Percentiles rank a stretch among this genome's conserved stretches.
phyloP scores from a whole-genome alignment of 495 filamentous ascomycete genomes.

The Hypoxylon lenormandii region DNA sequence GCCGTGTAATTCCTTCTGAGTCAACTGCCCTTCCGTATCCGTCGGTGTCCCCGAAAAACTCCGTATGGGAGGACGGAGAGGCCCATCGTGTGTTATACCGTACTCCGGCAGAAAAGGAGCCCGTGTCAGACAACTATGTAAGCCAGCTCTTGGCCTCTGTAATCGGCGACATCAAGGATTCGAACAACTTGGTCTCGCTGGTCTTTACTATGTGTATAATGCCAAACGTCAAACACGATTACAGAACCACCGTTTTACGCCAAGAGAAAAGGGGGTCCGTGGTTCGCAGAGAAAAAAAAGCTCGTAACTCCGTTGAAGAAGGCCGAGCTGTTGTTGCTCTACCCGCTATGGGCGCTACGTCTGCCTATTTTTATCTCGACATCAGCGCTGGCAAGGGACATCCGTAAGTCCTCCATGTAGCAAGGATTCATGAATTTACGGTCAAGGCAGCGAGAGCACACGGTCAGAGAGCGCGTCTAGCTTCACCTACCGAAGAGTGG shows the following conservation, averaged over 20 bases:
- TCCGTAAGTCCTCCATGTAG: background rate
- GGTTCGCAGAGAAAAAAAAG: background rate
- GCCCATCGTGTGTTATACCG: slow-evolving; percentile 20
- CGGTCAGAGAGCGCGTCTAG: slow-evolving; percentile 9
- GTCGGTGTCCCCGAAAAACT: slow-evolving; percentile 29
- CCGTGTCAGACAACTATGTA: slow-evolving; percentile 28
- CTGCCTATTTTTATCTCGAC: background rate
- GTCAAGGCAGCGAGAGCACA: slow-evolving; percentile 13
- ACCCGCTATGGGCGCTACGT: background rate
- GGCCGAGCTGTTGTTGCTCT: background rate
- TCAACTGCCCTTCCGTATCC: slow-evolving; percentile 14
- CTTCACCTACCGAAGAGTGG: slow-evolving; percentile 23
- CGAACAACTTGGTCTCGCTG: background rate
- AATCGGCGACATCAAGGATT: slow-evolving; percentile 9
- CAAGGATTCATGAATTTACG: background rate
- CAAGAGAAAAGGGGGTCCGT: background rate
- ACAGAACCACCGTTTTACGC: background rate
- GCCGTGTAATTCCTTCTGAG: slow-evolving; percentile 8
- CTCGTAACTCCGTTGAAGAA: slow-evolving; percentile 1
- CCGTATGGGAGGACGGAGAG: slow-evolving; percentile 20
- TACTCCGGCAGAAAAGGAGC: slow-evolving; percentile 20
- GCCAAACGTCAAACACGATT: background rate
- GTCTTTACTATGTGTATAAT: background rate
- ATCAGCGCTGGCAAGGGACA: slow-evolving; percentile 10
- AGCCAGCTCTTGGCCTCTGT: slow-evolving; percentile 28